These are phyloP conservation scores for Fomes fomentarius DNA, from an alignment of 1,284 basidiomycete genomes.

Conservation along the genomic window DNA sequence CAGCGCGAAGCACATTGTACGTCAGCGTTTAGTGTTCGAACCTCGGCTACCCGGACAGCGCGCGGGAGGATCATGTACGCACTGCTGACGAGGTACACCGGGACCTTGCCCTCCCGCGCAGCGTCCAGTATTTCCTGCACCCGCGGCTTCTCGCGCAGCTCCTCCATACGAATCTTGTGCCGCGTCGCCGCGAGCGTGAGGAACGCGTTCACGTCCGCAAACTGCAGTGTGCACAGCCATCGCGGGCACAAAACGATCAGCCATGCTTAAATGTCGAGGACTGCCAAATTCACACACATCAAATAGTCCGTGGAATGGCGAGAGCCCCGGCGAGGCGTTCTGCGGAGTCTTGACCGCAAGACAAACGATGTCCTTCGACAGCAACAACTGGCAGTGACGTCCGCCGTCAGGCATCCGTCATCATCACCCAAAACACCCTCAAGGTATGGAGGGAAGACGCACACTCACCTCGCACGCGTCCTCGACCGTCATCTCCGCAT, in stretches of 20 bases:
- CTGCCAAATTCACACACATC: constrained; percentile 61
- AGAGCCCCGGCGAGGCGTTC: constrained; percentile 28
- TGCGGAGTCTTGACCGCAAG: constrained; percentile 57
- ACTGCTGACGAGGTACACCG: constrained; percentile 79
- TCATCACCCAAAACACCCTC: not conserved
- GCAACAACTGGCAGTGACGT: not conserved
- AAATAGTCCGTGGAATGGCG: constrained; percentile 65
- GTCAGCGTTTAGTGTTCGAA: too few relatives aligned
- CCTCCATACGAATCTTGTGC: constrained; percentile 63
- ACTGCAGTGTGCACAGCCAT: constrained; percentile 44
- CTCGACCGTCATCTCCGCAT: constrained; percentile 71
- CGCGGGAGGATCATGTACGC: constrained; percentile 32
- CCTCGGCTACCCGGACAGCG: too few relatives aligned
- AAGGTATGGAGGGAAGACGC: not conserved
- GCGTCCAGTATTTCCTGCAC: constrained; percentile 70
- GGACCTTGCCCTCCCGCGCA: constrained; percentile 69
- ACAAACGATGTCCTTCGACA: constrained; percentile 57
- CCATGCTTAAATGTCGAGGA: not conserved
- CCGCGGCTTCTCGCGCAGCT: constrained; percentile 58
- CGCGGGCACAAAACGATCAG: not conserved
- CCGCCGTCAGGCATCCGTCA: too few relatives aligned
- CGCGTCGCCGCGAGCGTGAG: constrained; percentile 77
- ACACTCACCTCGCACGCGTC: constrained; percentile 74
- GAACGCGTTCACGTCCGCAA: constrained; percentile 82
- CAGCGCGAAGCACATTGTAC: not conserved